These are phyloP conservation scores for Grosmannia clavigera DNA, from an alignment of 2,329 filamentous ascomycete species.

Conservation along the genomic window DNA sequence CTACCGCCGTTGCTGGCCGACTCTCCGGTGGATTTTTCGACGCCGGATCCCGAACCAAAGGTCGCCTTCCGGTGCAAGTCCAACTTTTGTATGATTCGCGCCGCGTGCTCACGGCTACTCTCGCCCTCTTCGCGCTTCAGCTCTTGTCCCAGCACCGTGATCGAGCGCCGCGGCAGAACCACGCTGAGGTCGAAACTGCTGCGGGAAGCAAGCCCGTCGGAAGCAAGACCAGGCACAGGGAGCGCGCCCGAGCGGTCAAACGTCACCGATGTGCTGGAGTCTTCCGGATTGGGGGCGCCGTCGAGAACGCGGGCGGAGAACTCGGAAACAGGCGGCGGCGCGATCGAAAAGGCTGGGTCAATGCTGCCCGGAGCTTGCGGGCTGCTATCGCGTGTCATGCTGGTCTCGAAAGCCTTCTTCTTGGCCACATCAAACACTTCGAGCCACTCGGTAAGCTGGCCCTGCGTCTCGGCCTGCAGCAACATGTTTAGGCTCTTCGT, in stretches of 20 bases:
- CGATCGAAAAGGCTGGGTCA: constrained; percentile 83
- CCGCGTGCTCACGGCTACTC: constrained; percentile 65
- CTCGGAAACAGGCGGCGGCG: constrained; percentile 74
- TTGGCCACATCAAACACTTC: constrained; percentile 89
- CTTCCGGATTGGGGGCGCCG: constrained; percentile 25
- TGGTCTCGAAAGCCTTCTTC: constrained; percentile 74
- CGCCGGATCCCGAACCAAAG: constrained; percentile 20
- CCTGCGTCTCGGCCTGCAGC: constrained; percentile 85
- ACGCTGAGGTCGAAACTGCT: constrained; percentile 58
- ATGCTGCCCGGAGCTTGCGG: constrained; percentile 31
- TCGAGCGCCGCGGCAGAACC: constrained; percentile 37
- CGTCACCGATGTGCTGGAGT: constrained; percentile 16
- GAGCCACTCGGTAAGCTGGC: constrained; percentile 88
- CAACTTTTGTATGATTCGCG: constrained; percentile 83
- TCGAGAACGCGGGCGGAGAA: constrained; percentile 66
- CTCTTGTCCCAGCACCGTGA: constrained; percentile 41
- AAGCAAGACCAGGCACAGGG: constrained; percentile 42
- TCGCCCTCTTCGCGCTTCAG: constrained; percentile 54
- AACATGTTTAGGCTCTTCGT: constrained; percentile 87
- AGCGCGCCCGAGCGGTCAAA: constrained; percentile 54
- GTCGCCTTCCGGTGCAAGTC: constrained; percentile 76
- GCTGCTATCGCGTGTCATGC: constrained; percentile 37
- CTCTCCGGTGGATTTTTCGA: not conserved
- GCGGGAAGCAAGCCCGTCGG: constrained; percentile 55
- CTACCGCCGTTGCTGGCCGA: not conserved